phyloP scores from a whole-genome alignment of 768 basidiomycete genomes.

The Mycena latifolia region DNA sequence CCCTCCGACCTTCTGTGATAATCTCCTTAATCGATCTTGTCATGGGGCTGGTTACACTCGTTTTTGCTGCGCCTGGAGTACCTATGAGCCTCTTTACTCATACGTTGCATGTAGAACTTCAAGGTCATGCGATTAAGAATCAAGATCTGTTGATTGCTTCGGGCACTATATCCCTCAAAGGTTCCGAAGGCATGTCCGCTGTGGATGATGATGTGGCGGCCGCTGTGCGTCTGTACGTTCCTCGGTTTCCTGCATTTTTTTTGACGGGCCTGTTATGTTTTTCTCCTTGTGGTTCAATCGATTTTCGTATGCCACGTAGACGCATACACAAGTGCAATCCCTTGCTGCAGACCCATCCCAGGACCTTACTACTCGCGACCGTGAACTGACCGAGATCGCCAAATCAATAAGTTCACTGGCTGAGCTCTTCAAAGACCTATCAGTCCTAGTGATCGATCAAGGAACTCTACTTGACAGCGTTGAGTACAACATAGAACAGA shows the following conservation, averaged over 20 bases:
- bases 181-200: constrained; percentile 85
- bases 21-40: too few relatives aligned
- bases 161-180: constrained; percentile 85
- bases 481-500: constrained; percentile 97
- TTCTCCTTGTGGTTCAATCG: constrained; percentile 5
- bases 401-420: constrained; percentile 92
- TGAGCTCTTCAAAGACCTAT: constrained; percentile 96
- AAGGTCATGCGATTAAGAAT: constrained; percentile 98
- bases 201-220: constrained; percentile 93
- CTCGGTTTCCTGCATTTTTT: constrained; percentile 31
- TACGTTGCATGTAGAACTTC: constrained; percentile 70
- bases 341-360: constrained; percentile 54
- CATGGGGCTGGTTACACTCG: constrained; percentile 36
- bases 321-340: constrained; percentile 49
- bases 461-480: constrained; percentile 96
- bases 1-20: constrained; percentile 15
- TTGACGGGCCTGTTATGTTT: constrained; percentile 16
- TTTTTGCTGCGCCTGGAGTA: constrained; percentile 23
- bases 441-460: constrained; percentile 95
- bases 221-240: constrained; percentile 66
- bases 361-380: constrained; percentile 60
- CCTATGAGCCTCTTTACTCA: constrained; percentile 21
- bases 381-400: constrained; percentile 91
- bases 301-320: constrained; percentile 29
- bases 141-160: constrained; percentile 94